Base-by-base conservation (phyloP, 148 eudicot species). In the Euryodendron excelsum region DNA sequence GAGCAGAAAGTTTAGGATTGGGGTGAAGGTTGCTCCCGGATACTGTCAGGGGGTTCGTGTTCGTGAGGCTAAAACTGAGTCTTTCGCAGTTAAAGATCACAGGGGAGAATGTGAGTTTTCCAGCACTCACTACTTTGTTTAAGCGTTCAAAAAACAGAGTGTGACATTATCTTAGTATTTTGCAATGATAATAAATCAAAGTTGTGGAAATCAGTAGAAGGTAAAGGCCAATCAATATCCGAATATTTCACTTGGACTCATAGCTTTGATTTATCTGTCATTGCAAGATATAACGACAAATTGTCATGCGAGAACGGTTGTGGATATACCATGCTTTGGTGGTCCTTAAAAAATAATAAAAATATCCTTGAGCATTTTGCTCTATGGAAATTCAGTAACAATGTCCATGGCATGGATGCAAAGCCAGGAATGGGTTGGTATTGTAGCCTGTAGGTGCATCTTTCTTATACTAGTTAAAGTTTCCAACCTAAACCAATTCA, bases 1-100 rank as follows among this genome's bases (percentile, higher is more conserved):
- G 80, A 83, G 83, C 82, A 83, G 86, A 72, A 83, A 80, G 39
- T 83, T 83, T 71, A 84, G 87, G 78, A 82, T 84, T 63, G 84
- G 82, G 30, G 65, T 84, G 53, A 84, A 84, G 77, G 79, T 84
- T 34, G 72, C 84, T 68, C 44, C 77, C 31, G 87, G 84, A 70
- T 73, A 68, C 31, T 81, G 79, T 64, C 82, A 77, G 10, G 84
- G 73, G 17, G 23, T 69, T 25, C 83, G 82, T 60, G 68, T 84
- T 75, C 87, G 81, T 28, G 87, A 84, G 80, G 84, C 84, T 25
- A 84, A 84, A 78, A 77, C 87, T 2, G 87, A 84, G 79, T 79
- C 84, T 20, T 84, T 84, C 63, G 73, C 84, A 15, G 87, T 84
- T 62, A 84, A 84, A 69, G 87, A 84, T 78, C 87, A 81, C 53